A percentile compares a stretch with the other conserved stretches of the same genome.
phyloP scores from a whole-genome alignment of 225 moss, liverwort and hornwort genomes.

The Ulota crispa region DNA sequence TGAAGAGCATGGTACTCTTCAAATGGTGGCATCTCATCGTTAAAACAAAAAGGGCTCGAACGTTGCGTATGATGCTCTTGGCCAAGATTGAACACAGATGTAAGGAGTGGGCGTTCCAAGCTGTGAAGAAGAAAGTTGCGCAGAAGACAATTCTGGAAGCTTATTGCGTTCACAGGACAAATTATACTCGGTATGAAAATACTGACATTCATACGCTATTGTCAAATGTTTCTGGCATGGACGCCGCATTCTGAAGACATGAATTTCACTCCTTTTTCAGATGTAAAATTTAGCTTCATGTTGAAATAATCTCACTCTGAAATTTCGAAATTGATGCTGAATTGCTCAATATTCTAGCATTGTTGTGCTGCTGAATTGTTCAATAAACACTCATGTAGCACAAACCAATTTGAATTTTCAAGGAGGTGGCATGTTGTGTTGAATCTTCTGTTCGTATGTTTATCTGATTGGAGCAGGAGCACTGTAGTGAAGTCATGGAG shows the following conservation, averaged over 20 bases:
- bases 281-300: neutral
- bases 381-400: neutral
- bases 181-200: constrained; percentile 38
- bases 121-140: constrained; percentile 37
- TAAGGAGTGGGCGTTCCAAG: constrained; percentile 58
- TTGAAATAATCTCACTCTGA: neutral
- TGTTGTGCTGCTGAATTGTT: neutral
- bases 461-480: constrained; percentile 36
- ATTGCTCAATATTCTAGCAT: neutral
- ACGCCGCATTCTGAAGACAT: neutral
- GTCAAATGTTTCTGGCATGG: neutral
- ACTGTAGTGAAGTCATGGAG: constrained; percentile 56
- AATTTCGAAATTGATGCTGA: neutral
- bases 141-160: constrained; percentile 41
- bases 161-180: constrained; percentile 31
- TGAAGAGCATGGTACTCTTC: constrained; percentile 33
- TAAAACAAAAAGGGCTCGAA: constrained; percentile 22
- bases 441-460: neutral
- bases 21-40: constrained; percentile 55
- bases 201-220: neutral
- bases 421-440: neutral
- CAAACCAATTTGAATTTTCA: neutral
- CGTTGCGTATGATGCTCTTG: constrained; percentile 33
- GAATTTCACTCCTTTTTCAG: neutral
- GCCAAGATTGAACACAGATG: constrained; percentile 39